Evolutionary conservation across 1,139 yeast genomes (phyloP).

Genomic region (Yamadazyma atmosphaerica): DNA sequence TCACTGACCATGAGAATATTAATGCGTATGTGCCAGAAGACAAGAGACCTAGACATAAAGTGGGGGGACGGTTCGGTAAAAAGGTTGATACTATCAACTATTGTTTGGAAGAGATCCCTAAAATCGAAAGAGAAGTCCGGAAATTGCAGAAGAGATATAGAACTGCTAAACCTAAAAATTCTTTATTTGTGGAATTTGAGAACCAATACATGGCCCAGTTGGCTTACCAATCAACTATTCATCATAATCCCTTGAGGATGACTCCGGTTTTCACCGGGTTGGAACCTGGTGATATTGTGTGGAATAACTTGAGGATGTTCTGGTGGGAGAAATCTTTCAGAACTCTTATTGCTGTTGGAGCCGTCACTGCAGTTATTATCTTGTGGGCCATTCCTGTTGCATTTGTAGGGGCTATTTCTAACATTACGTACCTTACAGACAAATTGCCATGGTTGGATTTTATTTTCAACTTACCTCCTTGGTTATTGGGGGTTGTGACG

Average conservation of each 20-base stretch:
- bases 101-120: conserved; percentile 55
- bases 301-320: conserved; percentile 71
- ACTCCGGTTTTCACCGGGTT: conserved; percentile 53
- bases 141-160: conserved; percentile 49
- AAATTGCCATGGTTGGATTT: conserved; percentile 65
- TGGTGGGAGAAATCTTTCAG: conserved; percentile 83
- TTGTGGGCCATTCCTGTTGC: conserved; percentile 91
- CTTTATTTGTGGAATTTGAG: conserved; percentile 70
- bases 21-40: conserved; percentile 68
- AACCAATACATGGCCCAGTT: conserved; percentile 70
- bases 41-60: conserved; percentile 72
- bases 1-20: conserved; percentile 53
- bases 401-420: conserved; percentile 77
- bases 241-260: conserved; percentile 54
- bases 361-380: conserved; percentile 58
- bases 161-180: conserved; percentile 48
- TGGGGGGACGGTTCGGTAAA: conserved; percentile 52
- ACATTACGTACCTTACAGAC: conserved; percentile 60
- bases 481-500: conserved; percentile 66
- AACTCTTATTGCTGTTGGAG: conserved; percentile 56
- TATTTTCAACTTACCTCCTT: conserved; percentile 60
- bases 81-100: conserved; percentile 64
- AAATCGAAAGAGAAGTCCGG: conserved; percentile 54
- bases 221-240: conserved; percentile 61
- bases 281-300: conserved; percentile 61